Conservation (phyloP, 1,284 basidiomycete genomes). For the Leccinum subrobustum region DNA sequence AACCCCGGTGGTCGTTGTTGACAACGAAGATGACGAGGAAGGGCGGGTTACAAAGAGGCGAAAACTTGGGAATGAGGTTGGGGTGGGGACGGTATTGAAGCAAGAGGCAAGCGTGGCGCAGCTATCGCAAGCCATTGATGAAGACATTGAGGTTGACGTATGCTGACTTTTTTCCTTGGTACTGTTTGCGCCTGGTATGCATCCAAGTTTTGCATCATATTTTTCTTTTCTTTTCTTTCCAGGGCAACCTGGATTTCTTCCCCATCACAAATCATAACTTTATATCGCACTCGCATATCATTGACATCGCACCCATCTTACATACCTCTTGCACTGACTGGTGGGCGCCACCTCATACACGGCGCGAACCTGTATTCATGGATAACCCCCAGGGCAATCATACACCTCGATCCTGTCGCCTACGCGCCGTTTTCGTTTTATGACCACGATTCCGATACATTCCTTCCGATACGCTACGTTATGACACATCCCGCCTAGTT, state of each 20-base stretch:
- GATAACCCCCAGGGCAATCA: constrained; percentile 13
- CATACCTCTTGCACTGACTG: constrained; percentile 23
- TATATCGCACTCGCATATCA: constrained; percentile 23
- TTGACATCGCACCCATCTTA: constrained; percentile 19
- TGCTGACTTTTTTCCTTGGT: constrained; percentile 17
- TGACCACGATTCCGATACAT: constrained; percentile 6
- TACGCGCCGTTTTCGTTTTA: constrained; percentile 1
- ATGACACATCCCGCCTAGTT: not conserved
- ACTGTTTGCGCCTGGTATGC: not conserved
- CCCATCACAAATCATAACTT: constrained; percentile 9
- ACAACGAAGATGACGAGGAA: constrained; percentile 56
- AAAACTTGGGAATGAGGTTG: constrained; percentile 25
- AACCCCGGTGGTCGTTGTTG: constrained; percentile 50
- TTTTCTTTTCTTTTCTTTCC: constrained; percentile 6
- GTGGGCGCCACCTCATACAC: constrained; percentile 3
- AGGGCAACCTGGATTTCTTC: not conserved
- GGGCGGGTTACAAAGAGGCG: constrained; percentile 56
- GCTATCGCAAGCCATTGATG: constrained; percentile 20
- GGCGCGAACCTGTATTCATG: constrained; percentile 20
- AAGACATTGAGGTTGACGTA: constrained; percentile 32
- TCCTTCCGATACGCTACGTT: constrained; percentile 5
- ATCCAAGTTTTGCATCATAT: not conserved
- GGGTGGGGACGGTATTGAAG: not conserved
- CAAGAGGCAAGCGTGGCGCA: not conserved
- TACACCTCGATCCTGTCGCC: not conserved